These are phyloP conservation scores for Gracilaria caudata DNA, from an alignment of 23 red algal genomes.

Conservation along the genomic window DNA sequence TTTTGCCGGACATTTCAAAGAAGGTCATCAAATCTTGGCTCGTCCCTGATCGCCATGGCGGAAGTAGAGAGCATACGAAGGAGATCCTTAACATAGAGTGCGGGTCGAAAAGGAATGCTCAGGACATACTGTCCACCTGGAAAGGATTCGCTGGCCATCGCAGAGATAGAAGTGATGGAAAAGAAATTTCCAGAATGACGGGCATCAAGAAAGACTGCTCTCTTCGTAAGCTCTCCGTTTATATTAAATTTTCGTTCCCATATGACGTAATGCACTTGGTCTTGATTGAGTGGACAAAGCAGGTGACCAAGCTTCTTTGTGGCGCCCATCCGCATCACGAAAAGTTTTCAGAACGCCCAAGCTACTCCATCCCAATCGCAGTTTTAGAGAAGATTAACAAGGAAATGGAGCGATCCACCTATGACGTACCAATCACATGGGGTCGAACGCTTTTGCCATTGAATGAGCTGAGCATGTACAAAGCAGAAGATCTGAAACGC, in stretches of 20 bases:
- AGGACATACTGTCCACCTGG: background rate
- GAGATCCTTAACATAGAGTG: background rate
- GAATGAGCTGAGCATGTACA: background rate
- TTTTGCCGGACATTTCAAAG: background rate
- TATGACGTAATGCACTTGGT: conserved; percentile 27
- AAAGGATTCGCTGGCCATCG: background rate
- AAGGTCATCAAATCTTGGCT: background rate
- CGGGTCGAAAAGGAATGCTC: background rate
- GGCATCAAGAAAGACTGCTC: background rate
- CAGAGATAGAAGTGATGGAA: background rate
- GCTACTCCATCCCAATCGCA: background rate
- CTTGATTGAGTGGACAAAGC: conserved; percentile 17
- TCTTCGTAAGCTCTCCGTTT: background rate
- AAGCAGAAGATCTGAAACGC: conserved; percentile 11
- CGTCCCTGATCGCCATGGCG: background rate
- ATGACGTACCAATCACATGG: background rate
- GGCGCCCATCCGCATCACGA: background rate
- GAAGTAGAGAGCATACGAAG: background rate
- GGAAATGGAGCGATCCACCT: background rate
- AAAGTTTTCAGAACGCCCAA: background rate
- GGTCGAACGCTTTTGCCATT: background rate
- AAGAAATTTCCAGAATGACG: background rate
- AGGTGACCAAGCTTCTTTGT: background rate
- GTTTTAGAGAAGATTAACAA: background rate
- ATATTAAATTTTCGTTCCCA: background rate